Conservation (phyloP, 2,329 filamentous ascomycete species). For the Aspergillus vadensis region DNA sequence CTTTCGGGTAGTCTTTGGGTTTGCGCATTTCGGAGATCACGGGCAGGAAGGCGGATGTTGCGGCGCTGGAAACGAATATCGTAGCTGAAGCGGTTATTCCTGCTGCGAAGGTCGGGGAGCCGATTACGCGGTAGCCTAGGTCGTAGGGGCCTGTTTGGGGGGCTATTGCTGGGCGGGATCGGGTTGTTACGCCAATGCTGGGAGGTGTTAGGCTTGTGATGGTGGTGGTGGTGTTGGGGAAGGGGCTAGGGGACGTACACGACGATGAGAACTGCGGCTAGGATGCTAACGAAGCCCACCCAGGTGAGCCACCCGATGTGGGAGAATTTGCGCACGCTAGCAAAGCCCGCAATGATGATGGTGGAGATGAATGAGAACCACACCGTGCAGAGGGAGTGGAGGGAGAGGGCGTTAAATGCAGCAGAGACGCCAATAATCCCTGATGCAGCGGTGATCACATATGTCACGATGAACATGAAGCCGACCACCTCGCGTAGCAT, state of each 20-base stretch:
- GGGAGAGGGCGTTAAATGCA: conserved; percentile 61
- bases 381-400: conserved; percentile 61
- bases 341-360: conserved; percentile 49
- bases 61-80: conserved; percentile 63
- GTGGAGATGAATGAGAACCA: conserved; percentile 59
- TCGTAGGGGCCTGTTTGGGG: conserved; percentile 62
- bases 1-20: conserved; percentile 62
- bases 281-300: conserved; percentile 61
- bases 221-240: neutral
- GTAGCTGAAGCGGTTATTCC: conserved; percentile 61
- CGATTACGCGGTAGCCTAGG: conserved; percentile 60
- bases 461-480: conserved; percentile 59
- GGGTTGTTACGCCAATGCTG: conserved; percentile 57
- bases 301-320: conserved; percentile 65
- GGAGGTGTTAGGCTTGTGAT: neutral
- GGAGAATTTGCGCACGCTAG: conserved; percentile 60
- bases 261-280: conserved; percentile 59
- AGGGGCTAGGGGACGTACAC: conserved; percentile 36
- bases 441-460: conserved; percentile 58
- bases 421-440: conserved; percentile 63
- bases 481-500: conserved; percentile 57
- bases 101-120: conserved; percentile 58
- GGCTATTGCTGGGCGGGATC: conserved; percentile 61
- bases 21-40: conserved; percentile 67
- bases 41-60: conserved; percentile 63